Conservation (phyloP, 139 green algal genomes). For the Yamagishiella unicocca region DNA sequence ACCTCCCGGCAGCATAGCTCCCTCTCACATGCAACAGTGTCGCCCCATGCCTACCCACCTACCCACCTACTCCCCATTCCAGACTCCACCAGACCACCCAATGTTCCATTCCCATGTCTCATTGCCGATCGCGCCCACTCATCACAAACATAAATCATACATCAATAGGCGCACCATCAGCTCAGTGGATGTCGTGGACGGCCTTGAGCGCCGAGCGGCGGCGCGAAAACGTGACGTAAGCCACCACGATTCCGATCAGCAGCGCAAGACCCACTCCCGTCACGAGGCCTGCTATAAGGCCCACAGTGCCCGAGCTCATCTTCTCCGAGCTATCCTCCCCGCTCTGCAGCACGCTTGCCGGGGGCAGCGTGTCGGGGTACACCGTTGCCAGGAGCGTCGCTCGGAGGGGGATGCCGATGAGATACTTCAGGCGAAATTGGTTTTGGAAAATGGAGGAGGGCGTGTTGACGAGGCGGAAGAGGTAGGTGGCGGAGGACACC, state of each 20-base stretch:
- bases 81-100: too few relatives aligned
- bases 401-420: neutral
- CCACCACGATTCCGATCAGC: neutral
- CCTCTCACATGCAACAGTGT: too few relatives aligned
- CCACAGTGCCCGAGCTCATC: neutral
- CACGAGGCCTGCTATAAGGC: neutral
- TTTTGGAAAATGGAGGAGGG: constrained; percentile 31
- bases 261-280: neutral
- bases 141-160: neutral
- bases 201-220: neutral
- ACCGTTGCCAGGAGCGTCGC: neutral
- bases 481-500: neutral
- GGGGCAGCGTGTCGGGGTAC: neutral
- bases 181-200: constrained; percentile 19
- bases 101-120: too few relatives aligned
- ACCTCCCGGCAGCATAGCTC: too few relatives aligned
- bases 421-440: neutral
- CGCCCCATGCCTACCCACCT: too few relatives aligned
- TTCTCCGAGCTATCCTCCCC: too few relatives aligned
- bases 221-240: neutral
- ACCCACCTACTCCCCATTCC: too few relatives aligned
- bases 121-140: too few relatives aligned
- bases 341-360: neutral
- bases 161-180: neutral
- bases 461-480: constrained; percentile 32